A percentile compares a stretch with the other conserved stretches of the same genome.
phyloP scores from a whole-genome alignment of 352 stramenopile genomes.

The Globisporangium perplexum region DNA sequence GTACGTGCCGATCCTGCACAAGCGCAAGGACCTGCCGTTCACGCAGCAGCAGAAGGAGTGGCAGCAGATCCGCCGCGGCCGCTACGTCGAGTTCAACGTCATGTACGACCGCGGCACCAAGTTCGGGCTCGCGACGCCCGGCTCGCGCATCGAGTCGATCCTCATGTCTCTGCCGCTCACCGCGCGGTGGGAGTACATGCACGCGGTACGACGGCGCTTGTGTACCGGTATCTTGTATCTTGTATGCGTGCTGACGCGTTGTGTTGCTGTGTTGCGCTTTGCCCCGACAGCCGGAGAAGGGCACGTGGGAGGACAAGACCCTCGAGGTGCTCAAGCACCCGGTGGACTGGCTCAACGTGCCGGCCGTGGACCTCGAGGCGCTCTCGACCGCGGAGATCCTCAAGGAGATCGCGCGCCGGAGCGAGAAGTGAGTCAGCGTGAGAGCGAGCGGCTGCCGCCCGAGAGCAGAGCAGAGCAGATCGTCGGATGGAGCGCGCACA shows the following conservation, averaged over 20 bases:
- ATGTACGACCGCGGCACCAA: constrained; percentile 99
- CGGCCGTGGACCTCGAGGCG: constrained; percentile 57
- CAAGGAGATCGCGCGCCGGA: constrained; percentile 71
- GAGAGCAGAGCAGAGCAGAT: too few relatives aligned
- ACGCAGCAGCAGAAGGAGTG: constrained; percentile 96
- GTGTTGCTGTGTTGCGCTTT: too few relatives aligned
- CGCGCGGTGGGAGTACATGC: constrained; percentile 96
- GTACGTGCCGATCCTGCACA: constrained; percentile 96
- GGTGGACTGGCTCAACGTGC: constrained; percentile 91
- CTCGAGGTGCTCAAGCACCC: constrained; percentile 92
- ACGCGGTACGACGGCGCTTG: constrained; percentile 31
- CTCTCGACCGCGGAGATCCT: constrained; percentile 72
- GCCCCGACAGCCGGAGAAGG: constrained; percentile 74
- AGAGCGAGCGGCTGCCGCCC: too few relatives aligned
- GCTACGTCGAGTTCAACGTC: constrained; percentile 99
- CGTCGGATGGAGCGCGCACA: too few relatives aligned
- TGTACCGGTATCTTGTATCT: too few relatives aligned
- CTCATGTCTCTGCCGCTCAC: constrained; percentile 98
- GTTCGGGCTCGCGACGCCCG: constrained; percentile 95
- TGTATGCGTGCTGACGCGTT: too few relatives aligned
- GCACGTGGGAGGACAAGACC: constrained; percentile 91
- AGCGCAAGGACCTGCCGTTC: constrained; percentile 95
- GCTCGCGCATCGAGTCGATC: constrained; percentile 97
- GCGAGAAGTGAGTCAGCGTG: constrained; percentile 29
- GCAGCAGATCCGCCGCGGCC: constrained; percentile 95